phyloP scores from a whole-genome alignment of 1,284 basidiomycete species.

The Cryptococcus wingfieldii region DNA sequence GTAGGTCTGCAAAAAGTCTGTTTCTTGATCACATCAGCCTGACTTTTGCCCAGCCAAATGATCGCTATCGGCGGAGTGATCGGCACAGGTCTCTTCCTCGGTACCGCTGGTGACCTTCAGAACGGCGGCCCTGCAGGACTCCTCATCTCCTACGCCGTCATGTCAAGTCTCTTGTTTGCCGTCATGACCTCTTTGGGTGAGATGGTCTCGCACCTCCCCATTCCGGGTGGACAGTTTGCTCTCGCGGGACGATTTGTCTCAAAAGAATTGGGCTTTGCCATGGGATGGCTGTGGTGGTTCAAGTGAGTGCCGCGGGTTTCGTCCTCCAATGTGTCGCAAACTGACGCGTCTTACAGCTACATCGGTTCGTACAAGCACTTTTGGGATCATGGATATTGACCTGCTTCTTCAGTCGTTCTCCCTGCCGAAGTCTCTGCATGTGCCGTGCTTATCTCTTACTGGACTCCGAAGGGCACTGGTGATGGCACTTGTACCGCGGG shows the following conservation, averaged over 20 bases:
- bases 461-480: conserved; percentile 36
- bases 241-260: conserved; percentile 15
- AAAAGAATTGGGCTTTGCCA: conserved; percentile 14
- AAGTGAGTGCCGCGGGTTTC: neutral
- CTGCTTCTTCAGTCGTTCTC: too few species aligned
- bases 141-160: conserved; percentile 11
- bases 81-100: conserved; percentile 29
- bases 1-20: too few species aligned
- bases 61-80: too few species aligned
- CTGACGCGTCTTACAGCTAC: neutral
- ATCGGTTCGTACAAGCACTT: too few species aligned
- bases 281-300: conserved; percentile 11
- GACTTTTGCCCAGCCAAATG: too few species aligned
- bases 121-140: conserved; percentile 14
- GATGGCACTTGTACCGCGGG: conserved; percentile 1
- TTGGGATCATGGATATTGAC: too few species aligned
- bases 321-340: neutral
- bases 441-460: conserved; percentile 18
- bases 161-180: conserved; percentile 10
- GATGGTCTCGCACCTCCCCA: conserved; percentile 10
- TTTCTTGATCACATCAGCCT: too few species aligned
- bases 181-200: conserved; percentile 17
- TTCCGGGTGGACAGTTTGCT: conserved; percentile 11
- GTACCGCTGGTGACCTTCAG: conserved; percentile 13
- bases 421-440: conserved; percentile 15